A percentile compares a stretch with the other conserved stretches of the same genome.
Conservation (phyloP, 306 rosid genomes). For the Trifolium dubium region DNA sequence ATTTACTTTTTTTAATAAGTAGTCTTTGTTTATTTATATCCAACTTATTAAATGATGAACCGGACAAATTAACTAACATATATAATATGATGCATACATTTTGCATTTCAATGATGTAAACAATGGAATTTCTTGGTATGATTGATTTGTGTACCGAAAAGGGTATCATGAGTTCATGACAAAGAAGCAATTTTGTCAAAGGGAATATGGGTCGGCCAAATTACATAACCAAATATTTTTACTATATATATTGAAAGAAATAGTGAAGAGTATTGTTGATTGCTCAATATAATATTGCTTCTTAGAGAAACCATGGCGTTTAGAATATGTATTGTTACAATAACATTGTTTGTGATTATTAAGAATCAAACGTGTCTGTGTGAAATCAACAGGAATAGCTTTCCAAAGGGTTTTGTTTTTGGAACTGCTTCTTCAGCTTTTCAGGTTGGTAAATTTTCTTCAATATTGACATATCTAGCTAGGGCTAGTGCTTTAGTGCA, state of each 20-base stretch:
- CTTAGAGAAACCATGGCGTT: slow-evolving; percentile 40
- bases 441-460: slow-evolving; percentile 55
- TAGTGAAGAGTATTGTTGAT: neutral
- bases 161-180: neutral
- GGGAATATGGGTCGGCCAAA: slow-evolving; percentile 31
- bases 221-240: neutral
- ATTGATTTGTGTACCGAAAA: slow-evolving; percentile 6
- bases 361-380: slow-evolving; percentile 53
- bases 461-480: neutral
- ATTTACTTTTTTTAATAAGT: too few species aligned
- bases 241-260: slow-evolving; percentile 4
- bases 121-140: slow-evolving; percentile 11
- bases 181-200: neutral
- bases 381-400: slow-evolving; percentile 57
- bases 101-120: slow-evolving; percentile 2
- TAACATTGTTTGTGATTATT: slow-evolving; percentile 33
- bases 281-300: neutral
- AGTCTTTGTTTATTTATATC: too few species aligned
- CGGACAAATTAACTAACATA: too few species aligned
- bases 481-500: too few species aligned
- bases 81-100: too few species aligned
- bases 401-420: slow-evolving; percentile 79
- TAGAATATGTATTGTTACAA: slow-evolving; percentile 40
- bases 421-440: slow-evolving; percentile 92
- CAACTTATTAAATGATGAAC: too few species aligned